These are phyloP conservation scores for Platismatia glauca DNA, from an alignment of 495 filamentous ascomycete species.

Conservation along the genomic window DNA sequence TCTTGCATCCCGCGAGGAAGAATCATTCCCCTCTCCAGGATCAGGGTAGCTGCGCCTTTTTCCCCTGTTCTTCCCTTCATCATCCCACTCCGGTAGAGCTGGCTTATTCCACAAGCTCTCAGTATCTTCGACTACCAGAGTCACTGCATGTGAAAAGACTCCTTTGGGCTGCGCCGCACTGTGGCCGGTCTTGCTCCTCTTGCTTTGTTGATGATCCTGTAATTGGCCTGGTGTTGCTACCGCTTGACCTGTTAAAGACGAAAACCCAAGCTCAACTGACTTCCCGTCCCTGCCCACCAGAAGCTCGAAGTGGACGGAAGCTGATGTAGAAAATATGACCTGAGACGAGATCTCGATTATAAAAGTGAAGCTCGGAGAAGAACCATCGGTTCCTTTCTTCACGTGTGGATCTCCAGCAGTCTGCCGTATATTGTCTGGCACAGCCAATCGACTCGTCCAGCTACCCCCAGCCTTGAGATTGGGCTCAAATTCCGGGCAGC, in stretches of 20 bases:
- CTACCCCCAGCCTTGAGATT: slow-evolving; percentile 87
- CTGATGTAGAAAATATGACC: slow-evolving; percentile 80
- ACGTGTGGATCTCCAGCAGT: slow-evolving; percentile 33
- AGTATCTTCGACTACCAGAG: slow-evolving; percentile 75
- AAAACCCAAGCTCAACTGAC: slow-evolving; percentile 56
- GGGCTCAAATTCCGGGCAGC: slow-evolving; percentile 82
- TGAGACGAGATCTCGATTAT: slow-evolving; percentile 86
- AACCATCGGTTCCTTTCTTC: slow-evolving; percentile 19
- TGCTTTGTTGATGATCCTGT: slow-evolving; percentile 56
- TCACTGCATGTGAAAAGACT: slow-evolving; percentile 69
- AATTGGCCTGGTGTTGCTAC: slow-evolving; percentile 56
- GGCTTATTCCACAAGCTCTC: slow-evolving; percentile 85
- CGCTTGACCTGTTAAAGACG: slow-evolving; percentile 33
- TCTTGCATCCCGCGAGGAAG: neutral
- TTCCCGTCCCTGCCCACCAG: slow-evolving; percentile 78
- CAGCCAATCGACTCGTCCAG: slow-evolving; percentile 67
- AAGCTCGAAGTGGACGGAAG: slow-evolving; percentile 84
- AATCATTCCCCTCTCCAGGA: slow-evolving; percentile 14
- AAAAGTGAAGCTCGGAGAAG: slow-evolving; percentile 58
- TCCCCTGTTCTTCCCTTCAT: slow-evolving; percentile 31
- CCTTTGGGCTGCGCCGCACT: slow-evolving; percentile 54
- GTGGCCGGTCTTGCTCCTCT: slow-evolving; percentile 38
- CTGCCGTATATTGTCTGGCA: slow-evolving; percentile 62
- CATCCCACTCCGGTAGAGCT: slow-evolving; percentile 57
- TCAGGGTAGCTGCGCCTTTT: slow-evolving; percentile 18